Percentiles rank a stretch among this genome's conserved stretches.
phyloP scores from a whole-genome alignment of 352 stramenopile genomes.

The Peronospora belbahrii region DNA sequence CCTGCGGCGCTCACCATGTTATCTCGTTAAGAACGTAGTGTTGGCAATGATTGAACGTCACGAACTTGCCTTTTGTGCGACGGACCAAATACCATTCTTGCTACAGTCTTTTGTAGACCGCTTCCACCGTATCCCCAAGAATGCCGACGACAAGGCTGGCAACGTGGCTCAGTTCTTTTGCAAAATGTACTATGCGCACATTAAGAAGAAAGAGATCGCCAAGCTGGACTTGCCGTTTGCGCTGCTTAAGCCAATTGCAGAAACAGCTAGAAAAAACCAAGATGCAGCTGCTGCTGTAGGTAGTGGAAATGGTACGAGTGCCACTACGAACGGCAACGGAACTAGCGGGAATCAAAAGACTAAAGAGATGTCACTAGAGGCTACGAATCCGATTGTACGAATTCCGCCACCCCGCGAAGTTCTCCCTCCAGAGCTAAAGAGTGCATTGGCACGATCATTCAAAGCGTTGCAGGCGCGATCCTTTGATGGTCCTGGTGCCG shows the following conservation, averaged over 20 bases:
- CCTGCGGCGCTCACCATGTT: conserved; percentile 59
- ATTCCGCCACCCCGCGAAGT: conserved; percentile 66
- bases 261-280: conserved; percentile 78
- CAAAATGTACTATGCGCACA: conserved; percentile 77
- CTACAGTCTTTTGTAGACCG: conserved; percentile 80
- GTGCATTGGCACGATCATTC: conserved; percentile 55
- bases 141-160: conserved; percentile 62
- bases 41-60: conserved; percentile 77
- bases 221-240: conserved; percentile 70
- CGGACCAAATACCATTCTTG: conserved; percentile 71
- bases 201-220: conserved; percentile 75
- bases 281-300: conserved; percentile 29
- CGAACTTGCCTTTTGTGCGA: conserved; percentile 75
- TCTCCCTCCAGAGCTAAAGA: conserved; percentile 66
- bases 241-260: conserved; percentile 61
- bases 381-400: conserved; percentile 64
- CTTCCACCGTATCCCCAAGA: conserved; percentile 59
- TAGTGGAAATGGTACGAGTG: conserved; percentile 15
- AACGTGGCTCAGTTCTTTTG: conserved; percentile 78
- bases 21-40: conserved; percentile 77
- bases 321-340: conserved; percentile 19
- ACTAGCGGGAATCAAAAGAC: conserved; percentile 44
- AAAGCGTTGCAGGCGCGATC: conserved; percentile 64
- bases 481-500: conserved; percentile 40
- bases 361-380: conserved; percentile 67